Conservation (phyloP, 2,329 filamentous ascomycete genomes). For the Cordyceps cicadae region DNA sequence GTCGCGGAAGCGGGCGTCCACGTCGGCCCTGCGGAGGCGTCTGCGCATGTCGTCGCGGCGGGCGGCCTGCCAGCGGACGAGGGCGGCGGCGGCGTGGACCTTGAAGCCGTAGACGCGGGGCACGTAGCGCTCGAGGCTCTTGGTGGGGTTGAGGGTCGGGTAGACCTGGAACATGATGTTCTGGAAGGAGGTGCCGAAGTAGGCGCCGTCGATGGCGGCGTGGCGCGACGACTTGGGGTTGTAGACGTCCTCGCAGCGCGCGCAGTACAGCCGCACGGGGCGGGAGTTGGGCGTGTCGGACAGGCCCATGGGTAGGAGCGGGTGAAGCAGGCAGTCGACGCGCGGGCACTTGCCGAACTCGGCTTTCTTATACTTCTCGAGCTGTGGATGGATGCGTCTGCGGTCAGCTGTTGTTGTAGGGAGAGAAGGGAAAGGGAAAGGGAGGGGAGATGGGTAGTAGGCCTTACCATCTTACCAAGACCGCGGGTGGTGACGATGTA, state of each 20-base stretch:
- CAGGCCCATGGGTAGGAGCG: conserved; percentile 88
- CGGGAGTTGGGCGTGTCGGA: conserved; percentile 81
- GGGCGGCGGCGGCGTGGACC: conserved; percentile 79
- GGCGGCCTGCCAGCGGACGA: conserved; percentile 84
- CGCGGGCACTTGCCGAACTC: conserved; percentile 98
- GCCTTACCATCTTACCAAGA: conserved; percentile 84
- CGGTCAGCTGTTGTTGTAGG: background rate
- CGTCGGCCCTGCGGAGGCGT: conserved; percentile 59
- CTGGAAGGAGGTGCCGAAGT: conserved; percentile 97
- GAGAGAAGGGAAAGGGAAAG: too few relatives aligned
- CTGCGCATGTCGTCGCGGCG: conserved; percentile 76
- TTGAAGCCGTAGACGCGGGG: conserved; percentile 92
- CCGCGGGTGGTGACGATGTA: conserved; percentile 96
- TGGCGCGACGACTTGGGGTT: conserved; percentile 97
- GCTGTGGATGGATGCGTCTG: conserved; percentile 41
- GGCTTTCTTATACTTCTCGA: conserved; percentile 97
- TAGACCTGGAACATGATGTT: conserved; percentile 99
- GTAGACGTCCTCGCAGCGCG: conserved; percentile 95
- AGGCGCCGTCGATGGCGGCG: conserved; percentile 90
- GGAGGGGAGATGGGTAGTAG: background rate
- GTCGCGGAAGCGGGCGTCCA: conserved; percentile 75
- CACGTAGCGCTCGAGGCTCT: conserved; percentile 77
- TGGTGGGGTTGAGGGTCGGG: conserved; percentile 77
- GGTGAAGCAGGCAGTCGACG: conserved; percentile 88
- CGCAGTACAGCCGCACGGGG: conserved; percentile 94